Base-by-base conservation (phyloP, 2,329 filamentous ascomycete genomes). In the Phialophora chinensis region DNA sequence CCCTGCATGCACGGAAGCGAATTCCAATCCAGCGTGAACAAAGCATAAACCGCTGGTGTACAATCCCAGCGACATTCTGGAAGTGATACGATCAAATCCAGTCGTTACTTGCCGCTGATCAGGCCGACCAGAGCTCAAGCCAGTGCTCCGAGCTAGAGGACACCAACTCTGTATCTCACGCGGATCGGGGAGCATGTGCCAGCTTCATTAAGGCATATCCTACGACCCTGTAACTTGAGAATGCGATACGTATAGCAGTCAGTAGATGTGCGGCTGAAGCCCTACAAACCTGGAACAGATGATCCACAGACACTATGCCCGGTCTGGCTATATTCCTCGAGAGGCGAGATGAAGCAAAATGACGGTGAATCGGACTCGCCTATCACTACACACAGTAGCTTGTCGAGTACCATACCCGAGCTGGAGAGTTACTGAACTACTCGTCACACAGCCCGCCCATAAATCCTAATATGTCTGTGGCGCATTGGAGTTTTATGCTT, bases 311-410 rank as follows among this genome's bases (percentile, higher is more conserved):
- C 58, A 60, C 58, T 60, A 60, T 6, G 14, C 58, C 49, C 23
- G 23, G 44, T 33, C 47, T 29, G 58, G 58, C 31, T 60, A 25
- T 52, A 60, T 60, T 60, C 44, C 58, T 60, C 58, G 58, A 52
- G 27, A 60, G 23, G 42, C 58, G 58, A 60, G 58, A 60, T 60
- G 11, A 35, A 27, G 20, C 7, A 17, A 50, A 29, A 3, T n/a
- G 12, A 12, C 44, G 42, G 44, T 31, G 44, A 23, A 10, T 49
- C 17, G 20, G 20, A 49, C 10, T n/a, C 20, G 17, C 44, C 44
- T n/a, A 49, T 49, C 44, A 20, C 5, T 23, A 49, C 20, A n/a
- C 20, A 23, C 44, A 8, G 20, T n/a, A 49, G 27, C 33, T 35
- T 11, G 33, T 35, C 10, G 10, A 12, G 33, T 8, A 4, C 33